Evolutionary conservation across 305 asterid genomes (phyloP), one percentile per base, ranked within the genome.

Genomic region (Solanum hybrid): DNA sequence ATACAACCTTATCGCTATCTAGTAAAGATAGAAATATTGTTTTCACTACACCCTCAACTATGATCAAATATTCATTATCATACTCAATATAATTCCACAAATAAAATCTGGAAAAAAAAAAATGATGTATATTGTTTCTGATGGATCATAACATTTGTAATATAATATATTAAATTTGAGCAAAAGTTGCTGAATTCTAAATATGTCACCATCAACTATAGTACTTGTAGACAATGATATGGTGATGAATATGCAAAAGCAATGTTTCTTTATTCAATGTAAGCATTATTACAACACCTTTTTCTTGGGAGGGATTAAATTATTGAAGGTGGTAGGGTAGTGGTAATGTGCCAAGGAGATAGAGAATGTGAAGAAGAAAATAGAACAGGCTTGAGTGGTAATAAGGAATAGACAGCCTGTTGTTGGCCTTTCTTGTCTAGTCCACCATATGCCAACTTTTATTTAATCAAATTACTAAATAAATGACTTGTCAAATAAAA

Each of bases 381-480:
- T 88, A 82, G 29, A 81, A 88, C 88, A 89, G 56, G 27, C 29
- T 71, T 89, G 75, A 42, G 89, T 75, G 89, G 85, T 87, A 31
- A 42, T 29, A 35, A 87, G 31, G 45, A 31, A 87, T 84, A 7
- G 40, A 84, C 87, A 84, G 87, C 87, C 87, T 84, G 87, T 84
- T 84, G 27, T 84, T 84, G 87, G 75, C 75, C 87, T 71, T 31
- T 10, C 69, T 84, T 51, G 87, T 84, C 87, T 51, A 9, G 29
- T 9, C 29, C 73, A 45, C 36, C 38, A 82, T 82, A 82, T 82
- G 87, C 38, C 72, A 42, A 29, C 72, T 81, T 81, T 29, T 81
- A 42, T 35, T 17, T 10, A 36, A 78, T 36, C 15, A 82, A 82
- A 32, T 81, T 6, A 81, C 7, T 40, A 81, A 42, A 40, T 40